Evolutionary conservation across 2,329 filamentous ascomycete species (phyloP).

Genomic region (Fusarium hainanense): DNA sequence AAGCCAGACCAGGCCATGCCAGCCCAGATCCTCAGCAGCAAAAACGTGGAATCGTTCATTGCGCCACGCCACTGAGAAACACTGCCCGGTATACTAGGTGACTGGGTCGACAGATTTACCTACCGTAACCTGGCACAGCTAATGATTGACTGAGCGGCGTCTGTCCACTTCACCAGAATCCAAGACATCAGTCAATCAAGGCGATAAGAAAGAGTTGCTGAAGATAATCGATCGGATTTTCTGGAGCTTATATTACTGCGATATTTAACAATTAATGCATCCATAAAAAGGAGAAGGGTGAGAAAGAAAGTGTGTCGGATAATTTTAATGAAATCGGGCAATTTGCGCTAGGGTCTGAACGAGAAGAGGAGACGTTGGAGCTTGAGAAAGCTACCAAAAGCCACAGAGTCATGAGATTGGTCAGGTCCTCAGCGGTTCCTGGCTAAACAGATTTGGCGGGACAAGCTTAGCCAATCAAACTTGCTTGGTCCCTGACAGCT

Average conservation of each 20-base stretch:
- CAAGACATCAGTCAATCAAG: not conserved
- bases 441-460: slow-evolving; percentile 39
- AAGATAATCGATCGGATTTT: slow-evolving; percentile 5
- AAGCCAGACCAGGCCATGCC: not conserved
- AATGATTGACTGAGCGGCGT: not conserved
- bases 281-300: slow-evolving; percentile 20
- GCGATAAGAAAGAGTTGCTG: not conserved
- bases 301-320: slow-evolving; percentile 22
- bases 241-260: not conserved
- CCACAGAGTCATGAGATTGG: slow-evolving; percentile 33
- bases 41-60: slow-evolving; percentile 1
- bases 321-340: slow-evolving; percentile 31
- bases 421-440: slow-evolving; percentile 40
- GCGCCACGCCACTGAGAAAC: slow-evolving; percentile 4
- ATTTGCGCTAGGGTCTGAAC: slow-evolving; percentile 9
- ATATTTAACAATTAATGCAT: slow-evolving; percentile 2
- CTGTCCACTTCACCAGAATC: not conserved
- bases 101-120: not conserved
- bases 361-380: slow-evolving; percentile 17
- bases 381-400: slow-evolving; percentile 19
- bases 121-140: not conserved
- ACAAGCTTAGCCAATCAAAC: slow-evolving; percentile 35
- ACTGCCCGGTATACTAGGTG: slow-evolving; percentile 1
- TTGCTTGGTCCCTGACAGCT: slow-evolving; percentile 40
- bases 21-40: not conserved